Conservation (phyloP, 441 rosid genomes). For the Euphorbia neoarborescens region DNA sequence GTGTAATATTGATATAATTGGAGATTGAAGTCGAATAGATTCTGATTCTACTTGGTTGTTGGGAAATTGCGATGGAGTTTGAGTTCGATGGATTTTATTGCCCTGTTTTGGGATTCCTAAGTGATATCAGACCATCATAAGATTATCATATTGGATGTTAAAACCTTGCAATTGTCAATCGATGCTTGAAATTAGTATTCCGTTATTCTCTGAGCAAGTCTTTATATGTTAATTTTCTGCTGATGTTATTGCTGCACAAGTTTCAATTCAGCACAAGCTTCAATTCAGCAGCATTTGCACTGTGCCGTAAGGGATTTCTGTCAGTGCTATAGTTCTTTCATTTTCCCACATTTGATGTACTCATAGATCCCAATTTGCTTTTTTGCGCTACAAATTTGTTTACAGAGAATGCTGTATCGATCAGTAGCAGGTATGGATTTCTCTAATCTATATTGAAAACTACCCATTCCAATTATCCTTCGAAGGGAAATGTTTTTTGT, state of each 20-base stretch:
- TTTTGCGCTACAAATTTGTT: background rate
- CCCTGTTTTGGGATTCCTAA: background rate
- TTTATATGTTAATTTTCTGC: background rate
- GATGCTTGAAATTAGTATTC: background rate
- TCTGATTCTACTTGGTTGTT: conserved; percentile 10
- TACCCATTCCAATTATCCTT: background rate
- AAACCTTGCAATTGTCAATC: background rate
- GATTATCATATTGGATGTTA: background rate
- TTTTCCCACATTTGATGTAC: background rate
- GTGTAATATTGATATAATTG: background rate
- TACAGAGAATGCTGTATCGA: background rate
- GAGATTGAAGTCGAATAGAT: background rate
- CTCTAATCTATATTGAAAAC: background rate
- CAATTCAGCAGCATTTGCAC: too few relatives aligned
- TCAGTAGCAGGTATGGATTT: background rate
- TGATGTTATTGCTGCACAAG: background rate
- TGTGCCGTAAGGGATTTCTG: background rate
- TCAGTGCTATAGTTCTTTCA: background rate
- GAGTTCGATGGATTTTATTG: background rate
- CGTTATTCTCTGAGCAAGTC: background rate
- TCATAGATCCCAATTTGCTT: background rate
- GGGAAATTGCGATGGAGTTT: conserved; percentile 4
- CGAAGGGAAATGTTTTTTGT: background rate
- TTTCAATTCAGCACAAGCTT: background rate
- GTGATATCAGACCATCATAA: background rate